Conservation (phyloP, 345 rosid species). For the Lagerstroemia speciosa region DNA sequence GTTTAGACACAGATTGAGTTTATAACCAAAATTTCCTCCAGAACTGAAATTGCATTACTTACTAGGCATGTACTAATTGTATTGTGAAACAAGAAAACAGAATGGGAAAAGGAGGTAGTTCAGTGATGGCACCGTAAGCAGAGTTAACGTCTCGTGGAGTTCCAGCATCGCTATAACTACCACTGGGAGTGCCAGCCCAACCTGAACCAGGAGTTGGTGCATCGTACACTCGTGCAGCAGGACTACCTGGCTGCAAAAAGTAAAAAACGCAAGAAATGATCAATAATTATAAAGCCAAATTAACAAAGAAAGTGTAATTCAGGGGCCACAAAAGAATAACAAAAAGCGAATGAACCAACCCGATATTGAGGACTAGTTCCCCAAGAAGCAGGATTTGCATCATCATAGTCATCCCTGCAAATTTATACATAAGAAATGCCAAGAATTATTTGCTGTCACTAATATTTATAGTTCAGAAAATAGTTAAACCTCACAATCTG, state of each 20-base stretch:
- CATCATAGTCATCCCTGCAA: constrained; percentile 90
- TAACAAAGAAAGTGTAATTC: not conserved
- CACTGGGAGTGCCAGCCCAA: constrained; percentile 88
- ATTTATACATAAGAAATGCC: not conserved
- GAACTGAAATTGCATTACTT: not conserved
- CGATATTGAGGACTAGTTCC: constrained; percentile 86
- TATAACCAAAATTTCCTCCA: not conserved
- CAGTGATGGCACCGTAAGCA: constrained; percentile 41
- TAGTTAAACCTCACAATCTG: not conserved
- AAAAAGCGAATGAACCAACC: constrained; percentile 26
- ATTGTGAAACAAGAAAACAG: not conserved
- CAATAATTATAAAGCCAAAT: no score
- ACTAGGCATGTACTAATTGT: not conserved
- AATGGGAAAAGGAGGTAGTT: not conserved
- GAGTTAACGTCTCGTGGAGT: constrained; percentile 81
- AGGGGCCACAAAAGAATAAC: not conserved
- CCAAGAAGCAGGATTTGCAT: constrained; percentile 91
- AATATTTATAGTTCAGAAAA: no score
- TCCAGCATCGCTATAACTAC: constrained; percentile 83
- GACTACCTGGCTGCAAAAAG: constrained; percentile 74
- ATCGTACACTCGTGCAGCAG: constrained; percentile 76
- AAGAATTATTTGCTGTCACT: no score
- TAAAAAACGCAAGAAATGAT: not conserved
- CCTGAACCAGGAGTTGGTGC: constrained; percentile 96
- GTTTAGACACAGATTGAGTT: no score